These are phyloP conservation scores for Candida nitratophila DNA, from an alignment of 805 yeast species.

Conservation along the genomic window DNA sequence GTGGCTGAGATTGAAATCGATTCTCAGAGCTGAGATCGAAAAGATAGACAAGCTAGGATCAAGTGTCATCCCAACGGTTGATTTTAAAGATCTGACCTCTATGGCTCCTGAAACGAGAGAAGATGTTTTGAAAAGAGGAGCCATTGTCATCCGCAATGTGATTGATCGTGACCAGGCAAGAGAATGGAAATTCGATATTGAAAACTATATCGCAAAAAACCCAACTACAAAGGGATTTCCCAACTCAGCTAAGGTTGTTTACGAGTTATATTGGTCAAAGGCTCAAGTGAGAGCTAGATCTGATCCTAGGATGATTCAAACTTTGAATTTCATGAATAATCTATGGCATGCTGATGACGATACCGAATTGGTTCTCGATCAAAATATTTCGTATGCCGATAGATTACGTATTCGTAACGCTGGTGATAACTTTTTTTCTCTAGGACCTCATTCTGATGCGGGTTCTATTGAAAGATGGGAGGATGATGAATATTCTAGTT, in stretches of 20 bases:
- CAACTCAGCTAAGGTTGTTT: slow-evolving; percentile 15
- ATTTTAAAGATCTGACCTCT: slow-evolving; percentile 11
- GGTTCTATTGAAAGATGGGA: slow-evolving; percentile 42
- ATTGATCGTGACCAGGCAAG: slow-evolving; percentile 19
- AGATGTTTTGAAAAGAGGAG: slow-evolving; percentile 18
- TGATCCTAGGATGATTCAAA: slow-evolving; percentile 24
- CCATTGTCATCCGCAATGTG: slow-evolving; percentile 24
- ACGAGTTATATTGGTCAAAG: slow-evolving; percentile 31
- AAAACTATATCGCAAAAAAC: slow-evolving; percentile 20
- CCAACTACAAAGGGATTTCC: slow-evolving; percentile 27
- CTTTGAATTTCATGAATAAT: slow-evolving; percentile 13
- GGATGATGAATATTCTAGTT: slow-evolving; percentile 28
- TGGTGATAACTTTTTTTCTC: slow-evolving; percentile 24
- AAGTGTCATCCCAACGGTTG: slow-evolving; percentile 10
- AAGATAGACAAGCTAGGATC: slow-evolving; percentile 16
- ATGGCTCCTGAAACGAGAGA: slow-evolving; percentile 2
- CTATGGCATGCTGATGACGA: slow-evolving; percentile 6
- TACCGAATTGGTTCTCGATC: slow-evolving; percentile 19
- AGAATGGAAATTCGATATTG: slow-evolving; percentile 11
- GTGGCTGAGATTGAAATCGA: slow-evolving; percentile 22
- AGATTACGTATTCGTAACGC: slow-evolving; percentile 33
- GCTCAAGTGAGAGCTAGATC: slow-evolving; percentile 32
- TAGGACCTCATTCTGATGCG: slow-evolving; percentile 35
- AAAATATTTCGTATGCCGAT: slow-evolving; percentile 33
- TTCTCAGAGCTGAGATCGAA: slow-evolving; percentile 13